Evolutionary conservation across 257 asterid species (phyloP).

Genomic region (Hygrophila difformis): DNA sequence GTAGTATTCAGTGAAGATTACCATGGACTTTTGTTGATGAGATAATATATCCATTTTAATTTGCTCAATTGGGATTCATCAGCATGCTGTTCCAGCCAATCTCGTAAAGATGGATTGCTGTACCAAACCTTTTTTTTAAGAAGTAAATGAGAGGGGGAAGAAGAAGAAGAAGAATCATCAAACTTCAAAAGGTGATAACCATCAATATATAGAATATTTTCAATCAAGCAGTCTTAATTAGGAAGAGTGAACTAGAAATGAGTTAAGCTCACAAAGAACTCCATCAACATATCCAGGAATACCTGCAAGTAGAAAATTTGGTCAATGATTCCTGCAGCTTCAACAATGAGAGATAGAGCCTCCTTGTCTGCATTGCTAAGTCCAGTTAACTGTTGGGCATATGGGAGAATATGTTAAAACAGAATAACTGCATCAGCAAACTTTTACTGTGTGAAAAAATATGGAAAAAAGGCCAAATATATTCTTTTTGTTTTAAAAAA

Average conservation of each 20-base stretch:
- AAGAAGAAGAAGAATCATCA: constrained; percentile 8
- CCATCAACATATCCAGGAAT: constrained; percentile 1
- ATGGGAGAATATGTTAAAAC: neutral
- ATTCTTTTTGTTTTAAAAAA: no score
- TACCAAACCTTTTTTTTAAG: constrained; percentile 62
- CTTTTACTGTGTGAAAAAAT: no score
- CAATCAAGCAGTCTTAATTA: constrained; percentile 3
- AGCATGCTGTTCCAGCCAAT: constrained; percentile 75
- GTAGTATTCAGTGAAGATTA: no score
- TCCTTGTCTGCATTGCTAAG: constrained; percentile 66
- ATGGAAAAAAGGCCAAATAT: no score
- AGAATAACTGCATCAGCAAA: constrained; percentile 6
- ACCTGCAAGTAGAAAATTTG: constrained; percentile 75
- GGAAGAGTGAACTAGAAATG: constrained; percentile 6
- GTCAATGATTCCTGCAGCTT: constrained; percentile 79
- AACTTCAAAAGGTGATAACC: constrained; percentile 1
- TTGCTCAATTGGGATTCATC: constrained; percentile 58
- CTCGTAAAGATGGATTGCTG: constrained; percentile 79
- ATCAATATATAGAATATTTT: neutral
- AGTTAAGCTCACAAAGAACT: neutral
- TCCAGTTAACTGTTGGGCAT: constrained; percentile 52
- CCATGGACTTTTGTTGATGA: constrained; percentile 91
- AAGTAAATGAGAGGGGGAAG: constrained; percentile 11
- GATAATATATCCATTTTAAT: constrained; percentile 73
- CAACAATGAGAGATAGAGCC: constrained; percentile 48